Conservation (phyloP, 2,329 filamentous ascomycete genomes). For the Bipolaris oryzae region DNA sequence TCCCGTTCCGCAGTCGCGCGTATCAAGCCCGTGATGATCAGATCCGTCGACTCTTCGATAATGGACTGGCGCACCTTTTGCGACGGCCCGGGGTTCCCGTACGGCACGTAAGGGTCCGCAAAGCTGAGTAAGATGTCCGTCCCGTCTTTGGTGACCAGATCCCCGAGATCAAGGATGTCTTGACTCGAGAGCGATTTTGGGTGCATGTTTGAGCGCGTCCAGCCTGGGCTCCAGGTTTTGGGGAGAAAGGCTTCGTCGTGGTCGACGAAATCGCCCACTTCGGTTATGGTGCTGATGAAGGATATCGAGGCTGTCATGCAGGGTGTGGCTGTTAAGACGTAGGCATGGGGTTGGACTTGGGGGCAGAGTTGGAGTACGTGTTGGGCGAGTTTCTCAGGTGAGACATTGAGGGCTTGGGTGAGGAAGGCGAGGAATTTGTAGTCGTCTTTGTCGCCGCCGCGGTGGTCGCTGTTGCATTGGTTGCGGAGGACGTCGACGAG, state of each 20-base stretch:
- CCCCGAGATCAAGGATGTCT: slow-evolving; percentile 14
- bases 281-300: slow-evolving; percentile 11
- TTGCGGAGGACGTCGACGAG: slow-evolving; percentile 23
- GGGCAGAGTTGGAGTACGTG: slow-evolving; percentile 10
- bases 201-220: slow-evolving; percentile 16
- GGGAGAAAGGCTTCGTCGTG: slow-evolving; percentile 14
- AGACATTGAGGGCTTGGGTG: slow-evolving; percentile 14
- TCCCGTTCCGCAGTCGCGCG: neutral
- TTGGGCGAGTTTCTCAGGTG: slow-evolving; percentile 15
- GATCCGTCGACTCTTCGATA: slow-evolving; percentile 13
- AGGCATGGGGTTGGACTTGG: slow-evolving; percentile 11
- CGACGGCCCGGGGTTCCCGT: slow-evolving; percentile 9
- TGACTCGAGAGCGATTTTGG: slow-evolving; percentile 7
- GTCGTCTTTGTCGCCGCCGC: slow-evolving; percentile 11
- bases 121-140: slow-evolving; percentile 5
- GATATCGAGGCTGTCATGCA: slow-evolving; percentile 14
- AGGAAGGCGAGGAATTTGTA: slow-evolving; percentile 17
- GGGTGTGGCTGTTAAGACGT: slow-evolving; percentile 12
- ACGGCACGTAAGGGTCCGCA: slow-evolving; percentile 11
- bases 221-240: slow-evolving; percentile 9
- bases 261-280: slow-evolving; percentile 12
- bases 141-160: neutral
- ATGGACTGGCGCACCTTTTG: slow-evolving; percentile 12
- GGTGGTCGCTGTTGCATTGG: slow-evolving; percentile 9
- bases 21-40: slow-evolving; percentile 9